Evolutionary conservation across 2,329 filamentous ascomycete genomes (phyloP), one percentile per base, ranked within the genome.

Genomic region (Coleophoma crateriformis): DNA sequence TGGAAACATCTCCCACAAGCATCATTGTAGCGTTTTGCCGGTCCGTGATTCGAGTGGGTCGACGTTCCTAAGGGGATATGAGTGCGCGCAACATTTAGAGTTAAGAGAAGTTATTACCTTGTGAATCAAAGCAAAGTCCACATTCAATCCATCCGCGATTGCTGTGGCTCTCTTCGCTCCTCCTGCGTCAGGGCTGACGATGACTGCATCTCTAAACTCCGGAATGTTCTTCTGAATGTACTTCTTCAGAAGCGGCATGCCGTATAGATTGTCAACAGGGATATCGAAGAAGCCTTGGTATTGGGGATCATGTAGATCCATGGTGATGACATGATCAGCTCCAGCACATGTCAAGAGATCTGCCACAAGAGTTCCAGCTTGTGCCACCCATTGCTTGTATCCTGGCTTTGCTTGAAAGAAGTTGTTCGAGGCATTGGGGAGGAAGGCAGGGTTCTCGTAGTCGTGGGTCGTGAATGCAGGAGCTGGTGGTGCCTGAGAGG

Each of bases 201-300:
- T 87, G 42, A 99, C 90, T 35, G 89, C 88, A 50, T 92, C 82
- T 68, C 85, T 86, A 70, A 85, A 91, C 64, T 91, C 85, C 45
- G 64, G 64, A 52, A 96, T 94, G 61, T 90, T 82, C 64, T 87
- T 84, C 65, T 90, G 85, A 60, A 87, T 85, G 64, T 85, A 87
- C 54, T 78, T 78, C 64, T 85, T 82, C 48, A 87, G 74, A 46
- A 91, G 72, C 45, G 87, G 85, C 60, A 88, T 84, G 50, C 85
- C 92, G 71, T 97, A 97, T 15, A 99, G 78, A 67, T 99, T 99
- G 72, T 99, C 94, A 50, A 99, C 94, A 2, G 94, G 94, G 51
- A 97, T 96, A 65, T 99, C 92, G 65, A 99, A 97, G 76, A 96
- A 99, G 48, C 94, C 94, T 70, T 99, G 94, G 65, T 97, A 97